Evolutionary conservation across 306 rosid species (phyloP), one percentile per base, ranked within the genome.

Genomic region (Pterocarpus santalinus): DNA sequence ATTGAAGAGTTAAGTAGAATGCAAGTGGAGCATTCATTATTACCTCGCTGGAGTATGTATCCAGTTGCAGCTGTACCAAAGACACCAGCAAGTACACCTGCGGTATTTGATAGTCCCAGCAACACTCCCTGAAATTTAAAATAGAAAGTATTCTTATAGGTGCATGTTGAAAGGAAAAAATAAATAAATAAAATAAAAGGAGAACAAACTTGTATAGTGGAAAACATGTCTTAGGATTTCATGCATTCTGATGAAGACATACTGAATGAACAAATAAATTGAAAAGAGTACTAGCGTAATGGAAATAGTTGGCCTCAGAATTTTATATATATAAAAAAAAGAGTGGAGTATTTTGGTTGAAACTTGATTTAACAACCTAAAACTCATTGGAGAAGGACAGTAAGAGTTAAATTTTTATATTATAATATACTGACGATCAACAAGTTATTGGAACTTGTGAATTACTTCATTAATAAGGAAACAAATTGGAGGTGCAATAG

Each of bases 1-100:
- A 12, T 36, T 17, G 35, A 6, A 43, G 55, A 76, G n/a, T 72
- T 39, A 1, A 16, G 17, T 34, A 16, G 68, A 49, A 83, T 43
- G 43, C 13, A 33, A 72, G 35, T 28, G 75, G 60, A 57, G 62
- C 13, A 1, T 16, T n/a, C 36, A 66, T 22, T 36, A 30, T 47
- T 53, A 91, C 98, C 98, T 85, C 90, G 86, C 76, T 95, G 98
- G 83, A 92, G 97, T 84, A 95, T 92, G 90, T 87, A 91, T 51
- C 97, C 97, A 0, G 98, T 95, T 72, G 97, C 98, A 63, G 95
- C 97, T n/a, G 97, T 92, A 72, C 97, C 98, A 32, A 94, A 91
- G 79, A 91, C 95, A 79, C 98, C 98, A 2, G 98, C 98, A 47
- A 95, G 94, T 75, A 95, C 98, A 76, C 98, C 98, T 28, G 97